phyloP scores from a whole-genome alignment of 225 moss, liverwort and hornwort genomes.

The Straminergon stramineum region DNA sequence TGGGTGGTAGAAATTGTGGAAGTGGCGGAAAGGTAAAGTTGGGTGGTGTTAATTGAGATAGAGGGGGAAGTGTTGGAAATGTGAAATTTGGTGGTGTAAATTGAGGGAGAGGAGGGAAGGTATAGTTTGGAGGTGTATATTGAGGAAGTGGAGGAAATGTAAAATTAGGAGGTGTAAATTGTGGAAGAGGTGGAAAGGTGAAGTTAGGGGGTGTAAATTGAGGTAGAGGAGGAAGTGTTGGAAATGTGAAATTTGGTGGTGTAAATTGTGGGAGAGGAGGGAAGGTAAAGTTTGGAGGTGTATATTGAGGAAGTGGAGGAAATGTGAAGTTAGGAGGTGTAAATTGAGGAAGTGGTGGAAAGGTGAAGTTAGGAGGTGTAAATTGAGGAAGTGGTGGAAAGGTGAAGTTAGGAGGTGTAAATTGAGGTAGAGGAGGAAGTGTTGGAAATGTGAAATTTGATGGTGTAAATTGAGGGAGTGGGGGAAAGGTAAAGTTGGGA shows the following conservation, averaged over 20 bases:
- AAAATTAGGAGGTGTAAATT: background rate
- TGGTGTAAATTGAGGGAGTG: background rate
- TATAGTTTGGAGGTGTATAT: background rate
- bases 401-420: background rate
- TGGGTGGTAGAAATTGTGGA: background rate
- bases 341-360: background rate
- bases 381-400: background rate
- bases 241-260: background rate
- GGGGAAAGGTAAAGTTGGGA: background rate
- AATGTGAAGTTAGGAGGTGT: background rate
- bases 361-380: background rate
- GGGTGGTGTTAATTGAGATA: background rate
- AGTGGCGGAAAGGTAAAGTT: background rate
- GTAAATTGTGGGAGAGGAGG: background rate
- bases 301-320: background rate
- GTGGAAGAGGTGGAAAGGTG: background rate
- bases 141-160: background rate
- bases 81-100: background rate
- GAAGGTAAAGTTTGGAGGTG: background rate
- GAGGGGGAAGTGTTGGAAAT: background rate
- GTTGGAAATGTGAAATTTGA: background rate
- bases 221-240: background rate
- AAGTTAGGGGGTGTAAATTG: background rate
- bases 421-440: background rate
- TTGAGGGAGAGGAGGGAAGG: background rate